Evolutionary conservation across 1,139 yeast genomes (phyloP).

Genomic region (Starmera stellimalicola): DNA sequence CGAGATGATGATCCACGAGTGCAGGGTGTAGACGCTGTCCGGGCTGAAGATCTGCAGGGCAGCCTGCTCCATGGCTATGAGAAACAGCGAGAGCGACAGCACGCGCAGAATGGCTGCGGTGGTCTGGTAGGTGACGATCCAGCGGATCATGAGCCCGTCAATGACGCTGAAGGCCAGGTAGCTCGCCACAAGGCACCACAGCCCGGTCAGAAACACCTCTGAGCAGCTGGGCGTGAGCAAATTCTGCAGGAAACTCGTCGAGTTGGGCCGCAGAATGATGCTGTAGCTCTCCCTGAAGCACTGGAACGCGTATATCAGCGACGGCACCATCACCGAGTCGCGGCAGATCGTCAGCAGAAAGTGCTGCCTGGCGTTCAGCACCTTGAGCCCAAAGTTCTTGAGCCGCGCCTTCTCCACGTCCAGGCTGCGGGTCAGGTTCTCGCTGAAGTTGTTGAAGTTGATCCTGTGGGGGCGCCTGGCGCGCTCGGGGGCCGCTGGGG

Average conservation of each 20-base stretch:
- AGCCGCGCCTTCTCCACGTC: background rate
- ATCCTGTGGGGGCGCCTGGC: background rate
- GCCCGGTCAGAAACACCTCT: constrained; percentile 61
- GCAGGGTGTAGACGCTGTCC: constrained; percentile 55
- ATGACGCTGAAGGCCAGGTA: constrained; percentile 76
- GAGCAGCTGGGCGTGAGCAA: constrained; percentile 53
- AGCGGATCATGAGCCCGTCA: constrained; percentile 85
- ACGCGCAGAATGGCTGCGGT: constrained; percentile 83
- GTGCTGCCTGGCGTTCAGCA: constrained; percentile 69
- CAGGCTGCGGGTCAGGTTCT: background rate
- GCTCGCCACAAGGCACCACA: constrained; percentile 83
- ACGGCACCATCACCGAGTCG: constrained; percentile 62
- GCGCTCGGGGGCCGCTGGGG: background rate
- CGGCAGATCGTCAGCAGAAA: constrained; percentile 63
- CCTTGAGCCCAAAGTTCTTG: constrained; percentile 52
- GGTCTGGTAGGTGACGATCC: constrained; percentile 87
- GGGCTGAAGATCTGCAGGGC: constrained; percentile 53
- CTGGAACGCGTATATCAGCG: constrained; percentile 45
- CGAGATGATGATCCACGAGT: constrained; percentile 85
- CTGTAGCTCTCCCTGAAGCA: constrained; percentile 42
- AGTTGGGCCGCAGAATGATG: constrained; percentile 17
- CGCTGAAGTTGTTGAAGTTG: background rate
- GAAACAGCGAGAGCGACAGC: constrained; percentile 68
- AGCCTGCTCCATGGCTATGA: constrained; percentile 62
- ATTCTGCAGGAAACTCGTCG: constrained; percentile 2